Conservation (phyloP, 2,329 filamentous ascomycete species). For the Paradendryphiella salina region DNA sequence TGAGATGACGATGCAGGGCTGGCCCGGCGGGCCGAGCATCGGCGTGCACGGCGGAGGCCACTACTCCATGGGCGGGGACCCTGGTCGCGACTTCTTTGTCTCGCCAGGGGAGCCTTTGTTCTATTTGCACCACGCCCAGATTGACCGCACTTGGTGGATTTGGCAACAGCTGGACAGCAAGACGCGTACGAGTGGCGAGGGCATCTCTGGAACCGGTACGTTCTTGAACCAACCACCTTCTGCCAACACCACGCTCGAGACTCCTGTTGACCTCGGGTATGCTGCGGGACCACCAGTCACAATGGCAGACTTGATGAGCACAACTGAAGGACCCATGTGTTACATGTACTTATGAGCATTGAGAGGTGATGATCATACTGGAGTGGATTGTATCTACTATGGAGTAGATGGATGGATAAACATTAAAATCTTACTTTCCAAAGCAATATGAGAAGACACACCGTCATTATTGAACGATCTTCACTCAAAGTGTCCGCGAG, state of each 20-base stretch:
- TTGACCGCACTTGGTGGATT: constrained; percentile 52
- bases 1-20: constrained; percentile 39
- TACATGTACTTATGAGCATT: constrained; percentile 37
- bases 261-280: constrained; percentile 48
- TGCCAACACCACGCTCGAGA: constrained; percentile 52
- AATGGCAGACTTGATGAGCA: constrained; percentile 38
- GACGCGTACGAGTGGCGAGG: constrained; percentile 34
- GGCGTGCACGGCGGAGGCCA: constrained; percentile 46
- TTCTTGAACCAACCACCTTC: constrained; percentile 51
- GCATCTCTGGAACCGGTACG: constrained; percentile 52
- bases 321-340: constrained; percentile 41
- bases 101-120: constrained; percentile 47
- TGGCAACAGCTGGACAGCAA: constrained; percentile 47
- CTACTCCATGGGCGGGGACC: constrained; percentile 52
- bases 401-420: neutral
- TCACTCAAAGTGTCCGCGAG: too few relatives aligned
- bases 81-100: constrained; percentile 36
- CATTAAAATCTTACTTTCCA: neutral
- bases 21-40: constrained; percentile 28
- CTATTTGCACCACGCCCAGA: constrained; percentile 52
- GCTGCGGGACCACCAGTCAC: constrained; percentile 28
- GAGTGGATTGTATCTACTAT: too few relatives aligned
- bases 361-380: neutral
- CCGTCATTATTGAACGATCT: too few relatives aligned
- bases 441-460: too few relatives aligned